These are phyloP conservation scores for Elongisporangium anandrum DNA, from an alignment of 352 stramenopile genomes.

Conservation along the genomic window DNA sequence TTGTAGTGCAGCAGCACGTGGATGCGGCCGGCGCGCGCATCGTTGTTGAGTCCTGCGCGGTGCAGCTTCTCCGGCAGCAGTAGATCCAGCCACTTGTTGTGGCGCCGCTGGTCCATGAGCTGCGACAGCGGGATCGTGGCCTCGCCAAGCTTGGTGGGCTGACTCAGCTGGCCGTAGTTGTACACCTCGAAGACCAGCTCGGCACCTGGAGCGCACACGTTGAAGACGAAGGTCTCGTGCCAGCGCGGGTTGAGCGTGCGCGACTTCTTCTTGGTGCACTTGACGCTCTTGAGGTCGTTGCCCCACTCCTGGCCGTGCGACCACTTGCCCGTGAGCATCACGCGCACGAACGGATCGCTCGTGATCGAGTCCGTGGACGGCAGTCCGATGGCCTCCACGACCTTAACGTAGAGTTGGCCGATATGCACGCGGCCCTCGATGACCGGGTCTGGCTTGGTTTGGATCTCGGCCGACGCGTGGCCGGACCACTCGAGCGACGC, in stretches of 20 bases:
- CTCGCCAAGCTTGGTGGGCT: slow-evolving; percentile 81
- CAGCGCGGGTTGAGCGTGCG: slow-evolving; percentile 82
- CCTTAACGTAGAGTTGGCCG: slow-evolving; percentile 83
- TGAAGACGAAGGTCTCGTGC: slow-evolving; percentile 88
- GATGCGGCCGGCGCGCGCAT: slow-evolving; percentile 71
- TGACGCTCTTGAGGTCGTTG: slow-evolving; percentile 73
- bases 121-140: slow-evolving; percentile 64
- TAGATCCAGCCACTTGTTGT: slow-evolving; percentile 87
- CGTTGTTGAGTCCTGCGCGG: slow-evolving; percentile 76
- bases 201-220: slow-evolving; percentile 78
- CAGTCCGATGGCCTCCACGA: slow-evolving; percentile 80
- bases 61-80: slow-evolving; percentile 77
- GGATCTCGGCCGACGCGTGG: slow-evolving; percentile 62
- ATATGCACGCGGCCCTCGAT: slow-evolving; percentile 82
- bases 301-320: slow-evolving; percentile 83
- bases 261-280: slow-evolving; percentile 86
- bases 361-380: slow-evolving; percentile 87
- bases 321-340: slow-evolving; percentile 84
- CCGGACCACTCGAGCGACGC: slow-evolving; percentile 81
- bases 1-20: slow-evolving; percentile 86
- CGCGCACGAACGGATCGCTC: slow-evolving; percentile 80
- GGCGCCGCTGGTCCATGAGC: slow-evolving; percentile 82
- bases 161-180: slow-evolving; percentile 79
- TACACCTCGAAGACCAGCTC: slow-evolving; percentile 83
- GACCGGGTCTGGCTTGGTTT: slow-evolving; percentile 69